A percentile compares a stretch with the other conserved stretches of the same genome.
These are phyloP conservation scores for Leccinum griseonigrum DNA, from an alignment of 1,284 basidiomycete genomes.

Conservation along the genomic window DNA sequence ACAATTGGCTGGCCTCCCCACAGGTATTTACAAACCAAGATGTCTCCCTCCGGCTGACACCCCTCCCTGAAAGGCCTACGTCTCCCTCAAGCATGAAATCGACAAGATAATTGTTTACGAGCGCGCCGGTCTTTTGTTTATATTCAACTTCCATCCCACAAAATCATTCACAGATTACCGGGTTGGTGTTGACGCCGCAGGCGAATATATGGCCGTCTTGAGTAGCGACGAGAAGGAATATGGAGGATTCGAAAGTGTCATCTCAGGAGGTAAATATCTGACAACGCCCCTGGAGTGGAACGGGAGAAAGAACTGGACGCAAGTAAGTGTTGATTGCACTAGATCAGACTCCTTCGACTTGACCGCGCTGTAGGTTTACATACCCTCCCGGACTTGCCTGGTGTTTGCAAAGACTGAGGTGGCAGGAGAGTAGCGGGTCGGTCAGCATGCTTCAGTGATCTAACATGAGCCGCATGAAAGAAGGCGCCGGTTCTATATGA, in stretches of 20 bases:
- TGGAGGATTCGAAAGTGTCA: constrained; percentile 87
- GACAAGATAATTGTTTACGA: constrained; percentile 96
- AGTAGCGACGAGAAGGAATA: constrained; percentile 85
- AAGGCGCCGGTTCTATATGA: not conserved
- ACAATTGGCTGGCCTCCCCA: constrained; percentile 82
- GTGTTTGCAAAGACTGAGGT: constrained; percentile 53
- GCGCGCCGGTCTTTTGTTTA: constrained; percentile 87
- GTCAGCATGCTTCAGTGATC: not conserved
- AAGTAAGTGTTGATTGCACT: constrained; percentile 49
- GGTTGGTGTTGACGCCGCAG: constrained; percentile 83
- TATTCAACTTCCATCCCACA: constrained; percentile 95
- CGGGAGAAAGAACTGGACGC: constrained; percentile 82
- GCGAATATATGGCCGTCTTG: constrained; percentile 84
- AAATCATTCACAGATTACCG: constrained; percentile 92
- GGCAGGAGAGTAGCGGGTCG: not conserved
- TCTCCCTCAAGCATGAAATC: constrained; percentile 89
- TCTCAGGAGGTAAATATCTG: constrained; percentile 63
- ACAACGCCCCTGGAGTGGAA: constrained; percentile 94
- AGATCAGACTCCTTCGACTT: constrained; percentile 9
- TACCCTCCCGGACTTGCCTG: constrained; percentile 72
- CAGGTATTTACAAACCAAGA: constrained; percentile 49
- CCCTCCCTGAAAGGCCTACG: constrained; percentile 62
- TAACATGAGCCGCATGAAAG: not conserved
- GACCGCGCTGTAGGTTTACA: constrained; percentile 61
- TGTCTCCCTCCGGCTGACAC: constrained; percentile 10